Conservation (phyloP, 352 stramenopile genomes). For the Pythium sukuiense region DNA sequence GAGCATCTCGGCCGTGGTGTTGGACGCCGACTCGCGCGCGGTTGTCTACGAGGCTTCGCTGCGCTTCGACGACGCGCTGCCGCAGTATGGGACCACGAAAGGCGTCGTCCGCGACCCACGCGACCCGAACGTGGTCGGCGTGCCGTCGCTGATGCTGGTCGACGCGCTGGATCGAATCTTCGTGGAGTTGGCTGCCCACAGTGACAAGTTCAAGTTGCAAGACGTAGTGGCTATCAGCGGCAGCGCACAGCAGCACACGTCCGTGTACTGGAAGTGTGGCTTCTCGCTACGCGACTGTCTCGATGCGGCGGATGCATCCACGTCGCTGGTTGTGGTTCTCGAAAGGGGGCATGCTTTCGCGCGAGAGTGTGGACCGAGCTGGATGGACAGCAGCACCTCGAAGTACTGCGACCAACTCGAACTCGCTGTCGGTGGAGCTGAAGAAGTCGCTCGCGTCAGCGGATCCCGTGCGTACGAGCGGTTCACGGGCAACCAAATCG, state of each 20-base stretch:
- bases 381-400: constrained; percentile 84
- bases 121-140: constrained; percentile 45
- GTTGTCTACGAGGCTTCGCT: constrained; percentile 62
- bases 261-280: constrained; percentile 67
- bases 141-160: constrained; percentile 79
- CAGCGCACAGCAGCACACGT: constrained; percentile 84
- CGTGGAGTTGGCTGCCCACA: constrained; percentile 34
- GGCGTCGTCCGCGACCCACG: constrained; percentile 52
- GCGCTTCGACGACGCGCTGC: constrained; percentile 70
- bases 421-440: constrained; percentile 48
- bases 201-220: constrained; percentile 33
- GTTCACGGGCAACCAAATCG: constrained; percentile 84
- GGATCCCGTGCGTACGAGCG: constrained; percentile 80
- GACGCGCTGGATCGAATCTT: constrained; percentile 77
- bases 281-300: constrained; percentile 45
- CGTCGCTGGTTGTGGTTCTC: constrained; percentile 25
- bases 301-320: constrained; percentile 29
- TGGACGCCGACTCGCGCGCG: constrained; percentile 30
- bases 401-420: constrained; percentile 61
- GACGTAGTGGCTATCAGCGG: constrained; percentile 66
- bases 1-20: constrained; percentile 76
- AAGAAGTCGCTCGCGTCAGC: constrained; percentile 63
- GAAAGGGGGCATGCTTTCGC: constrained; percentile 38
- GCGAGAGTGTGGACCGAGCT: constrained; percentile 68
- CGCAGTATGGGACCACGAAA: constrained; percentile 62